Evolutionary conservation across 192 early-diverging fungal genomes (phyloP).

Genomic region (Spizellomyces punctatus): DNA sequence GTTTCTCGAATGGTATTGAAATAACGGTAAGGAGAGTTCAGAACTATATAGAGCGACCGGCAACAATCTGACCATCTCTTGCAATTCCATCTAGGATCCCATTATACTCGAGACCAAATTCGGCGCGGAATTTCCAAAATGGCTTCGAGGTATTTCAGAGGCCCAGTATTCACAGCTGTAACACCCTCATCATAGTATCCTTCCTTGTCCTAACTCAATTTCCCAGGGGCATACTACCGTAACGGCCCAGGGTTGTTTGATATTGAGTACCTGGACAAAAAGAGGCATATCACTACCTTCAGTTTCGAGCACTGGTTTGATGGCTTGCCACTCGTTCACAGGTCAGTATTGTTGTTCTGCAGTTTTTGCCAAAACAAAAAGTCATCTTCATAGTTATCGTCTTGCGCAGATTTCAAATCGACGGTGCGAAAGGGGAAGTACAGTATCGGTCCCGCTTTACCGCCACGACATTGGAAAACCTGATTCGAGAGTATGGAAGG

Average conservation of each 20-base stretch:
- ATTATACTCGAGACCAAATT: slow-evolving; percentile 1
- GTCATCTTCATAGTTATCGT: background rate
- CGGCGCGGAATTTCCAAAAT: background rate
- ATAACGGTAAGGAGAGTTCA: slow-evolving; percentile 8
- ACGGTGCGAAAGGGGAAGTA: slow-evolving; percentile 16
- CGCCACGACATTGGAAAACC: slow-evolving; percentile 9
- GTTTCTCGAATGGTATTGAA: slow-evolving; percentile 32
- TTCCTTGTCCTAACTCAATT: background rate
- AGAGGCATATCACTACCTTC: background rate
- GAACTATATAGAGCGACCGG: background rate
- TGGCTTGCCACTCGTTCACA: slow-evolving; percentile 32
- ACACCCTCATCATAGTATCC: background rate
- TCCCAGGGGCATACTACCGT: slow-evolving; percentile 29
- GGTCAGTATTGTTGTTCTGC: slow-evolving; percentile 5
- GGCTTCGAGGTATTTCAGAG: background rate
- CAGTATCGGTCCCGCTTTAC: slow-evolving; percentile 35
- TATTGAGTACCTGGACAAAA: slow-evolving; percentile 16
- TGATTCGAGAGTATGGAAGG: slow-evolving; percentile 16
- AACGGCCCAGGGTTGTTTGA: slow-evolving; percentile 40
- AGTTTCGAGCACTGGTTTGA: slow-evolving; percentile 39
- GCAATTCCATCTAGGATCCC: slow-evolving; percentile 10
- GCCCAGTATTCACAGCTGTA: background rate
- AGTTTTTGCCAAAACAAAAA: background rate
- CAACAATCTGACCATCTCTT: background rate
- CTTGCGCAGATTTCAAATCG: slow-evolving; percentile 24